A percentile compares a stretch with the other conserved stretches of the same genome.
Evolutionary conservation across 2,329 filamentous ascomycete genomes (phyloP).

Genomic region (Fonsecaea nubica): DNA sequence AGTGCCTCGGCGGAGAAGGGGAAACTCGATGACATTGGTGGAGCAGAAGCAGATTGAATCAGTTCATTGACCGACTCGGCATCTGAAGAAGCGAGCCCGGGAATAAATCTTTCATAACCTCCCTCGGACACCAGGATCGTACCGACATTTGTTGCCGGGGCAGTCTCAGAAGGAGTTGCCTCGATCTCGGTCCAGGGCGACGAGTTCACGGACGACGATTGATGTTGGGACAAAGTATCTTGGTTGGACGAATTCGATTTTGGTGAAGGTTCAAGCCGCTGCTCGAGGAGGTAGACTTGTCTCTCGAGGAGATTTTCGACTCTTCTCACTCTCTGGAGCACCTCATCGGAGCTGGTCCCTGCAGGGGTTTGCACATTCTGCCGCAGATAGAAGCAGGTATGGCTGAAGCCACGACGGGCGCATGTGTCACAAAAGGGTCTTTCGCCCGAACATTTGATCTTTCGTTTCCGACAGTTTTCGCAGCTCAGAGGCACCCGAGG

Average conservation of each 20-base stretch:
- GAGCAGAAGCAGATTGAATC: slow-evolving; percentile 22
- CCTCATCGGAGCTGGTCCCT: slow-evolving; percentile 13
- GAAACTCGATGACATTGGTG: slow-evolving; percentile 34
- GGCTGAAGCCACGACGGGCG: slow-evolving; percentile 47
- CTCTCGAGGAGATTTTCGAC: slow-evolving; percentile 47
- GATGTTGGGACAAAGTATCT: slow-evolving; percentile 11
- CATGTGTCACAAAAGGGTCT: slow-evolving; percentile 50
- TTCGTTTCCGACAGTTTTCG: slow-evolving; percentile 50
- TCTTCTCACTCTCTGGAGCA: slow-evolving; percentile 47
- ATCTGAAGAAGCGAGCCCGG: slow-evolving; percentile 43
- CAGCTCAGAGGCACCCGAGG: slow-evolving; percentile 48
- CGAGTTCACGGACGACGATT: slow-evolving; percentile 28
- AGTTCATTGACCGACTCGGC: slow-evolving; percentile 24
- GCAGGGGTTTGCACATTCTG: slow-evolving; percentile 35
- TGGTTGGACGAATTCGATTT: slow-evolving; percentile 4
- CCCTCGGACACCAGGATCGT: slow-evolving; percentile 41
- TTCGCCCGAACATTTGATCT: slow-evolving; percentile 51
- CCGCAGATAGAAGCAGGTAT: slow-evolving; percentile 48
- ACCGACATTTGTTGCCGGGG: slow-evolving; percentile 38
- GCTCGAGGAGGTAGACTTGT: slow-evolving; percentile 39
- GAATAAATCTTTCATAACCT: slow-evolving; percentile 42
- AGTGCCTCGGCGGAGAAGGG: slow-evolving; percentile 43
- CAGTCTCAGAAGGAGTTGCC: slow-evolving; percentile 41
- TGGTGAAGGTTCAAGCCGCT: slow-evolving; percentile 1
- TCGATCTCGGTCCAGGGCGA: slow-evolving; percentile 37